Base-by-base conservation (phyloP, 2,329 filamentous ascomycete genomes). In the Dactylellina leptospora region DNA sequence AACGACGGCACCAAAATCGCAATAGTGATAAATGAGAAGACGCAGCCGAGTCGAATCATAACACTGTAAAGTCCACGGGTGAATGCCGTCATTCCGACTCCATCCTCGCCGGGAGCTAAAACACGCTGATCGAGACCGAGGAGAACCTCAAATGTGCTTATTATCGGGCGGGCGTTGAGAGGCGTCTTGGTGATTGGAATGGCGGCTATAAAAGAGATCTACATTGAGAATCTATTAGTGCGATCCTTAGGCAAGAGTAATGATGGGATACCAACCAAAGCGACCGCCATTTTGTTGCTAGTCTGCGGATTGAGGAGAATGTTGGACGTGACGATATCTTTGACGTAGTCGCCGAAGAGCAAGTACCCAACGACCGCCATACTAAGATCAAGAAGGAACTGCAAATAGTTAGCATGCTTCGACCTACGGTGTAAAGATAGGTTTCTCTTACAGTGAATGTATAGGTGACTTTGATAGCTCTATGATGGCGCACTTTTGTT, bases 181-280 rank as follows among this genome's bases (percentile, higher is more conserved):
- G 93, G 92, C n/a, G 97, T 88, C 81, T 99, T 99, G 33, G 93
- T 97, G 55, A 99, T 82, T 0, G 93, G 95, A 74, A 97, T 96
- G 78, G 97, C 92, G 77, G 90, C 90, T 76, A 97, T 90, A 79
- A 93, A 93, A 73, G 91, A 83, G 74, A 92, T 92, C 79, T 72
- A 22, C 8, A 40, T 40, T n/a, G 6, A n/a, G 8, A n/a, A n/a
- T n/a, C n/a, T n/a, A n/a, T n/a, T n/a, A n/a, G n/a, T n/a, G n/a
- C n/a, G n/a, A n/a, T n/a, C n/a, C n/a, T n/a, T n/a, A n/a, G n/a
- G n/a, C n/a, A n/a, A n/a, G n/a, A n/a, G n/a, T n/a, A n/a, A n/a
- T 93, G 81, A 5, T 11, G 28, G 28, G 28, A n/a, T 88, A 91
- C 40, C 96, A 80, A 0, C 82, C 84, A 10, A 85, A 82, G 0